phyloP scores from a whole-genome alignment of 495 filamentous ascomycete genomes.

The Penicillium odoratum region DNA sequence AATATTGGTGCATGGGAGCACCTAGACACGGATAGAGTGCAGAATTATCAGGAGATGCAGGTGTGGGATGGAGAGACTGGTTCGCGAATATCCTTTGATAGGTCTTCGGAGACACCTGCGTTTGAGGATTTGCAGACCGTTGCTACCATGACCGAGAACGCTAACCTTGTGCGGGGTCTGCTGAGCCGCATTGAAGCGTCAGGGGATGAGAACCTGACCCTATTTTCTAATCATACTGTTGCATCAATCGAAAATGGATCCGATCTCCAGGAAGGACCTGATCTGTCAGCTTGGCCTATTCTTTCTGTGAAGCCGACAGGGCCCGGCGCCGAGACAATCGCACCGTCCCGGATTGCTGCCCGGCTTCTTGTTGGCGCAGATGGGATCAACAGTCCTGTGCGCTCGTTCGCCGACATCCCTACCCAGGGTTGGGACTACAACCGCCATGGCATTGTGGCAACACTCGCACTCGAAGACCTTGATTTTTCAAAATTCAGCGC shows the following conservation, averaged over 20 bases:
- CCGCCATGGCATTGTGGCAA: conserved; percentile 87
- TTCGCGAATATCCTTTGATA: conserved; percentile 86
- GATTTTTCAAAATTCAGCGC: conserved; percentile 25
- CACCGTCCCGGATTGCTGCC: conserved; percentile 60
- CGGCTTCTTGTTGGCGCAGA: conserved; percentile 91
- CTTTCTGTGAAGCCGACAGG: conserved; percentile 59
- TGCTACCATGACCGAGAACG: conserved; percentile 95
- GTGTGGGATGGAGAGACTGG: conserved; percentile 95
- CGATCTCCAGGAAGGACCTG: conserved; percentile 57
- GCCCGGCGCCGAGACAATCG: conserved; percentile 32
- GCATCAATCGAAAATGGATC: conserved; percentile 73
- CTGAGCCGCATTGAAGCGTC: conserved; percentile 68
- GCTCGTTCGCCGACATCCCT: conserved; percentile 81
- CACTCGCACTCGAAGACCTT: conserved; percentile 65
- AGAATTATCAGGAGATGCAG: conserved; percentile 87
- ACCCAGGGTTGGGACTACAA: conserved; percentile 92
- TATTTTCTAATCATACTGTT: conserved; percentile 75
- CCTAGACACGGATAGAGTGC: conserved; percentile 66
- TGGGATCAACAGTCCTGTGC: conserved; percentile 90
- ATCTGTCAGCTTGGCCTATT: conserved; percentile 85
- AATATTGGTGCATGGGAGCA: conserved; percentile 88
- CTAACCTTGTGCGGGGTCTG: conserved; percentile 78
- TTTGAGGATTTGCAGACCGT: conserved; percentile 60
- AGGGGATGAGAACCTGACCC: conserved; percentile 56
- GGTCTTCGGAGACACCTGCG: conserved; percentile 51